Evolutionary conservation across 345 rosid genomes (phyloP).

Genomic region (Passiflora organensis): DNA sequence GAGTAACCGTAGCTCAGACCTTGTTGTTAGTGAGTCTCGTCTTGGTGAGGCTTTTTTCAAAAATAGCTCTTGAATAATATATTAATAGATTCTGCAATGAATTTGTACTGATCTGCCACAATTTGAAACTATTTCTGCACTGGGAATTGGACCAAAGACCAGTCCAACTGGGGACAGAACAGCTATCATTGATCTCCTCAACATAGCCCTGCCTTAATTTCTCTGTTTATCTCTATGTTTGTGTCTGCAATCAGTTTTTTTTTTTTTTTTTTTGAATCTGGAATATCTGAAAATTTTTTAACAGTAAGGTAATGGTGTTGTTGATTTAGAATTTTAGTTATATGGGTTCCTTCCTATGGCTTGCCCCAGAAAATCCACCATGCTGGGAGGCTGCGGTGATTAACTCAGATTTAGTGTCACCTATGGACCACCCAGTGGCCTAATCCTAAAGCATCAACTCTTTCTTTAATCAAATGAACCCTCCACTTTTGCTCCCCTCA

Average conservation of each 20-base stretch:
- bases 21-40: conserved; percentile 10
- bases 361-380: too few relatives aligned
- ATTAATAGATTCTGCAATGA: background rate
- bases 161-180: conserved; percentile 34
- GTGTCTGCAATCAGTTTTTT: too few relatives aligned
- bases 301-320: too few relatives aligned
- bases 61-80: conserved; percentile 10
- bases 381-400: conserved; percentile 10
- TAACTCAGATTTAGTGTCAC: conserved; percentile 2
- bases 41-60: background rate
- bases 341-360: too few relatives aligned
- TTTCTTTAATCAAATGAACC: background rate
- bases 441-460: conserved; percentile 12
- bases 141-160: conserved; percentile 77
- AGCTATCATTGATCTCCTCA: background rate
- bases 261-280: too few relatives aligned
- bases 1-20: conserved; percentile 23
- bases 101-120: conserved; percentile 26
- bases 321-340: too few relatives aligned
- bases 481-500: background rate
- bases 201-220: background rate
- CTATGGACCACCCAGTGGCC: background rate
- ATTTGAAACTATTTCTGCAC: conserved; percentile 38
- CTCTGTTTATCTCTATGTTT: too few relatives aligned
- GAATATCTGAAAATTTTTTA: too few relatives aligned